Conservation (phyloP, 345 rosid species). For the Eucalyptus brandiana region DNA sequence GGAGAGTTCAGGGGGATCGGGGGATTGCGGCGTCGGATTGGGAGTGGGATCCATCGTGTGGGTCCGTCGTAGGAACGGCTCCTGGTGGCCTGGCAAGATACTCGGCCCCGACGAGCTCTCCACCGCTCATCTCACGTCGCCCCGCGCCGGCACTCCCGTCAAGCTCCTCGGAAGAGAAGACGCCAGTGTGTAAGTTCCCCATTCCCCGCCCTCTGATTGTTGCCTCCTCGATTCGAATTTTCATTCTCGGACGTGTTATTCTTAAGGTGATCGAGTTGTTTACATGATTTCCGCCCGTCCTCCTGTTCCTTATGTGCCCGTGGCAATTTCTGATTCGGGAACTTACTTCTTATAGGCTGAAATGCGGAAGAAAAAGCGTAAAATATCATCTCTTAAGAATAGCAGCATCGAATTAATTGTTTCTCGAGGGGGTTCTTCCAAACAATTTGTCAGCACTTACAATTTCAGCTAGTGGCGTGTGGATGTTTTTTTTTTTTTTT, state of each 20-base stretch:
- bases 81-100: constrained; percentile 99
- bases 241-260: not conserved
- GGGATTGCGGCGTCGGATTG: constrained; percentile 19
- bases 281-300: not conserved
- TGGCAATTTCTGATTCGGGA: not conserved
- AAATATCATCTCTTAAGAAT: not conserved
- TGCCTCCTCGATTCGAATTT: not conserved
- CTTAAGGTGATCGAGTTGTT: not conserved
- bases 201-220: not conserved
- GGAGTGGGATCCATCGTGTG: constrained; percentile 74
- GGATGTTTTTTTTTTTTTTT: not conserved
- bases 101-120: constrained; percentile 73
- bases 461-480: not conserved
- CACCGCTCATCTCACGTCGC: constrained; percentile 65
- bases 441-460: not conserved
- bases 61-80: constrained; percentile 97
- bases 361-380: not conserved
- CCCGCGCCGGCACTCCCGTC: constrained; percentile 95
- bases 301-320: not conserved
- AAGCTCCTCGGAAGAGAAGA: constrained; percentile 99
- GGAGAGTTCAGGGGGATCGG: constrained; percentile 44
- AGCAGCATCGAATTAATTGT: not conserved
- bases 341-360: not conserved
- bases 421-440: not conserved
- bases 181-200: constrained; percentile 87